Base-by-base conservation (phyloP, 2,329 filamentous ascomycete genomes). In the Shiraia bambusicola region DNA sequence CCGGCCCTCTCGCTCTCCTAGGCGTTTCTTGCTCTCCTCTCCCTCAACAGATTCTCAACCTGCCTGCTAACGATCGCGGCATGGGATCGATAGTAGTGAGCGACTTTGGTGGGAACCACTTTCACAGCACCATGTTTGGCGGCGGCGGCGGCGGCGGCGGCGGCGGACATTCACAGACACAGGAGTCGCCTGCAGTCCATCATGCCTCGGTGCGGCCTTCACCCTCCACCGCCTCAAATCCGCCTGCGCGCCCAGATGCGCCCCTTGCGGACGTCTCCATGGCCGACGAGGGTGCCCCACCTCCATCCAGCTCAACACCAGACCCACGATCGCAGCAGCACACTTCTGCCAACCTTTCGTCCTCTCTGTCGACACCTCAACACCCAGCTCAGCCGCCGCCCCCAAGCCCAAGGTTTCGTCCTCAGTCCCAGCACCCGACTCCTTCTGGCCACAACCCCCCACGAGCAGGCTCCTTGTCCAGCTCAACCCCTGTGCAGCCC, bases 41-140 rank as follows among this genome's bases (percentile, higher is more conserved):
- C 19, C 19, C 19, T 22, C 19, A 22, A 22, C 31, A 28, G 47
- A 37, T 40, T 28, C 34, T 35, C 47, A 34, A 42, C 17, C 40
- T 29, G 41, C 40, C 43, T 54, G 58, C 49, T 38, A 51, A 51
- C 59, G 69, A 51, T 52, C 59, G 69, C 70, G 79, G 74, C 67
- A 83, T 82, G 80, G 78, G 77, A 73, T 80, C 79, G 65, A 70
- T 82, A 56, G 72, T 81, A 62, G 69, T 81, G 59, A 75, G 74
- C 72, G 88, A 92, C 75, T 83, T 83, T 74, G 82, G 83, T 72
- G 80, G 87, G 69, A 83, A 88, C 72, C 80, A 82, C 72, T 84
- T 86, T 71, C 81, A 82, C 75, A 82, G 77, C 73, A 86, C 83
- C 77, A 86, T 88, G 74, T 73, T 78, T 60, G 75, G 74, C 69